Evolutionary conservation across 2,329 filamentous ascomycete species (phyloP).

Genomic region (Cryphonectria radicalis): DNA sequence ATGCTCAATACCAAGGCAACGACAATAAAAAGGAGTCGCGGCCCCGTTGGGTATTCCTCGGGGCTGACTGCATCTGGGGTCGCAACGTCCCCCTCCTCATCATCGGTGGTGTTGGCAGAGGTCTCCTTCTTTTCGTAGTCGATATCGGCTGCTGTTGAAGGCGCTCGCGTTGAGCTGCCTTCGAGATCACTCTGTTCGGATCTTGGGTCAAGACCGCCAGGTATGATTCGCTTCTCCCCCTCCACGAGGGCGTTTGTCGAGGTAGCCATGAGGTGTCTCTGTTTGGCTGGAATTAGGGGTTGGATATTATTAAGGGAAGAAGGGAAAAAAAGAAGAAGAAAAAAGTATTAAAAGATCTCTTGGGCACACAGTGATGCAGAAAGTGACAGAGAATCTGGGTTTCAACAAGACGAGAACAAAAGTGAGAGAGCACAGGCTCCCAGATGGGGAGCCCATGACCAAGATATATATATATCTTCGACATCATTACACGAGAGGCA

Average conservation of each 20-base stretch:
- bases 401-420: neutral
- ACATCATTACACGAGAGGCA: neutral
- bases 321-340: neutral
- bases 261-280: neutral
- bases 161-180: conserved; percentile 18
- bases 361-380: neutral
- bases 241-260: conserved; percentile 14
- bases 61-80: neutral
- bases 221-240: conserved; percentile 13
- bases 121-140: conserved; percentile 20
- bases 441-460: neutral
- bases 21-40: conserved; percentile 48
- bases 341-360: neutral
- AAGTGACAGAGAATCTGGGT: neutral
- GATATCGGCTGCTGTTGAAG: conserved; percentile 12
- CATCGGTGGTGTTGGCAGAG: neutral
- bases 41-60: conserved; percentile 43
- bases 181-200: conserved; percentile 22
- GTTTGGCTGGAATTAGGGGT: neutral
- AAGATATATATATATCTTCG: neutral
- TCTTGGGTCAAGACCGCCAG: conserved; percentile 15
- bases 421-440: neutral
- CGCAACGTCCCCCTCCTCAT: neutral
- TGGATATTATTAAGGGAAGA: neutral
- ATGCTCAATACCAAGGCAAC: conserved; percentile 51